Conservation (phyloP, 106 monocot genomes). For the Dendrobium nobile region DNA sequence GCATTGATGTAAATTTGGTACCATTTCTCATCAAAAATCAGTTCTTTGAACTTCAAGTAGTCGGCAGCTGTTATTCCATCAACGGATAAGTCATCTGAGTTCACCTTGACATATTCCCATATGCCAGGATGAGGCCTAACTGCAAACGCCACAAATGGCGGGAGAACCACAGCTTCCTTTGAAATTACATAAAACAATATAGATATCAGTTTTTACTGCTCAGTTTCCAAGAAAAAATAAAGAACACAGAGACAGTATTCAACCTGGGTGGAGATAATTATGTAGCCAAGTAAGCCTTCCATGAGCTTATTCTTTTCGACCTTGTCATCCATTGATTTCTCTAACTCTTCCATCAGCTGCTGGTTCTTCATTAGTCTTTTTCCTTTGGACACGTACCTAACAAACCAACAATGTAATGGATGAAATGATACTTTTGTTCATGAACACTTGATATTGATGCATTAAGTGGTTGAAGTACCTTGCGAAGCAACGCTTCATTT, state of each 20-base stretch:
- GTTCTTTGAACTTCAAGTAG: conserved; percentile 82
- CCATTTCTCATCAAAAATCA: conserved; percentile 71
- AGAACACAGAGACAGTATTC: background rate
- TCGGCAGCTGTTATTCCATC: conserved; percentile 67
- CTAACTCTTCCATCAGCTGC: conserved; percentile 72
- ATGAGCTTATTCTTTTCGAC: conserved; percentile 69
- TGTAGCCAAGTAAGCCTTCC: conserved; percentile 93
- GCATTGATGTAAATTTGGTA: conserved; percentile 11
- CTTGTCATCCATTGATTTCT: conserved; percentile 80
- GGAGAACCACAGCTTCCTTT: conserved; percentile 76
- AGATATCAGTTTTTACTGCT: background rate
- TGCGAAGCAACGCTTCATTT: conserved; percentile 89
- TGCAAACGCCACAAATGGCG: conserved; percentile 70
- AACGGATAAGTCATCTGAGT: conserved; percentile 62
- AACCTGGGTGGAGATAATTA: conserved; percentile 89
- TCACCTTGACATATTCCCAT: conserved; percentile 88
- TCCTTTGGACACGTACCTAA: conserved; percentile 14
- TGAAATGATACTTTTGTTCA: background rate
- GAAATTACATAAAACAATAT: conserved; percentile 10
- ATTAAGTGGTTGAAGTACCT: conserved; percentile 21
- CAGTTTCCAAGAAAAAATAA: background rate
- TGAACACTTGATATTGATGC: too few species aligned
- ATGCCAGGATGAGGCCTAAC: conserved; percentile 82
- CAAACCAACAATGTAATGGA: background rate
- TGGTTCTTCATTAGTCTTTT: conserved; percentile 88